Base-by-base conservation (phyloP, 768 basidiomycete genomes). In the Mycena vitilis region DNA sequence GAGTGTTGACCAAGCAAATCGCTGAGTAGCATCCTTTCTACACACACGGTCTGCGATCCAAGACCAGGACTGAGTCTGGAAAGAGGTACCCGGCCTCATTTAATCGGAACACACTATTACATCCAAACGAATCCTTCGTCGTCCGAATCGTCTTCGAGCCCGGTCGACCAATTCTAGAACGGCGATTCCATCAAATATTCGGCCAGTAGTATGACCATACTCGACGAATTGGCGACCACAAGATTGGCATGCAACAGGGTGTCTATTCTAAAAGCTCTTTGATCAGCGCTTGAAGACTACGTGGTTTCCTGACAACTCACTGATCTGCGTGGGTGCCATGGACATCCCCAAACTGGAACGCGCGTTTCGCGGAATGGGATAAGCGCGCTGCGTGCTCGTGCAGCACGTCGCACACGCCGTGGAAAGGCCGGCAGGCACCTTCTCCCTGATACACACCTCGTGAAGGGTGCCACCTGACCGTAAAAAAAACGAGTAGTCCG, bases 351-450 rank as follows among this genome's bases (percentile, higher is more conserved):
- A 54, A 36, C 20, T 54, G 52, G 8, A n/a, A n/a, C n/a, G n/a
- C n/a, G 75, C 8, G 67, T 77, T 5, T 30, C 30, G 30, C 30
- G 30, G 5, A 5, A 30, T 30, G 30, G 30, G 30, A 2, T 5
- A 5, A 30, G 30, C 5, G 5, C 5, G 30, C 30, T 30, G 30
- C n/a, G n/a, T n/a, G n/a, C n/a, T n/a, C n/a, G n/a, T n/a, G n/a
- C 30, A 30, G 30, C 30, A 30, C 3, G 3, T 30, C 30, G 30
- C 30, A 30, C 30, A 30, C 30, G 30, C 5, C 30, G 5, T 30
- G 30, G 30, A 30, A 2, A 30, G 30, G 30, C 30, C 5, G 30
- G 30, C 30, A 30, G 30, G 30, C 30, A 30, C 30, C 30, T 30
- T 30, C 5, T 30, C 30, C 30, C 30, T 5, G 30, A 30, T 30